phyloP scores from a whole-genome alignment of 2,329 filamentous ascomycete genomes.

The Pseudogymnoascus sp. region DNA sequence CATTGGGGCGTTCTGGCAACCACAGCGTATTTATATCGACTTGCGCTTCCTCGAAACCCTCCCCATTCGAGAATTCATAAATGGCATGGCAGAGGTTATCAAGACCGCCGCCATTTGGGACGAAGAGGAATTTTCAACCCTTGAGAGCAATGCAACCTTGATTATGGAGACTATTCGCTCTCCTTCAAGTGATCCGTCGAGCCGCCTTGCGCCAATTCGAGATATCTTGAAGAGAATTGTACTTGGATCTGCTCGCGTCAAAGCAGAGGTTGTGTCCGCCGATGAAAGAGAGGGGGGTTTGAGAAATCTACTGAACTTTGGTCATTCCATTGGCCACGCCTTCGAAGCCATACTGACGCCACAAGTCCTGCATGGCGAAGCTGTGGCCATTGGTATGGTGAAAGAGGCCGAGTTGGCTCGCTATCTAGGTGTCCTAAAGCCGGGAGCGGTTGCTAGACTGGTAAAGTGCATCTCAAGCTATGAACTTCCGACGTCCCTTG shows the following conservation, averaged over 20 bases:
- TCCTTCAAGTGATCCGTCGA: conserved; percentile 44
- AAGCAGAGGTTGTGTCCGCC: conserved; percentile 87
- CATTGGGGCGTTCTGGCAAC: conserved; percentile 95
- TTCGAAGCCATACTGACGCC: conserved; percentile 93
- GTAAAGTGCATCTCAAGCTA: conserved; percentile 94
- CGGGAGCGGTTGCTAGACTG: conserved; percentile 80
- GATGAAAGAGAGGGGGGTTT: conserved; percentile 93
- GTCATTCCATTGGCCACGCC: conserved; percentile 95
- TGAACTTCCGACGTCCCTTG: conserved; percentile 75
- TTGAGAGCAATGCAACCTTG: conserved; percentile 73
- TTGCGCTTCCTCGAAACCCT: conserved; percentile 85
- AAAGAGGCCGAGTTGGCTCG: conserved; percentile 93
- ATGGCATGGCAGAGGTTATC: conserved; percentile 97
- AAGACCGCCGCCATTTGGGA: conserved; percentile 98
- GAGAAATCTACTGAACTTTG: conserved; percentile 92
- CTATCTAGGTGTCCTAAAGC: conserved; percentile 76
- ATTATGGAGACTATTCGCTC: conserved; percentile 69
- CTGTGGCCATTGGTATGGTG: conserved; percentile 96
- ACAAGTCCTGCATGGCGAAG: conserved; percentile 91
- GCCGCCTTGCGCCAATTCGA: conserved; percentile 63
- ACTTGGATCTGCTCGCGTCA: conserved; percentile 83
- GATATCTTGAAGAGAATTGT: conserved; percentile 72
- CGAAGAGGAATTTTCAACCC: conserved; percentile 73
- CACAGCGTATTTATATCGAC: conserved; percentile 89
- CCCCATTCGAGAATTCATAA: conserved; percentile 88